phyloP scores from a whole-genome alignment of 2,329 filamentous ascomycete genomes.

The Epicoccum sorghinum region DNA sequence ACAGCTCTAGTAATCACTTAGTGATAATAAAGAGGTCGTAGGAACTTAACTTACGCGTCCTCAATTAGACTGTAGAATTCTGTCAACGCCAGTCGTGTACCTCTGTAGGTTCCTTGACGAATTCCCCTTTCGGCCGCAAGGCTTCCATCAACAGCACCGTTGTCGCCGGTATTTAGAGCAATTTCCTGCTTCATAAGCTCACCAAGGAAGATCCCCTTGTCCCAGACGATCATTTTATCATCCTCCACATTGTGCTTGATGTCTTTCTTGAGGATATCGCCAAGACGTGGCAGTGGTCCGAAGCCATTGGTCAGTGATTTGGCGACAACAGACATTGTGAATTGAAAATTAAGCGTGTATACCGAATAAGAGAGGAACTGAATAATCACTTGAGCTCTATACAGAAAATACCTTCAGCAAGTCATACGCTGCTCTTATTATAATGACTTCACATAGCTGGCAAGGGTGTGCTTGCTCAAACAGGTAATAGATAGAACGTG shows the following conservation, averaged over 20 bases:
- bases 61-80: constrained; percentile 14
- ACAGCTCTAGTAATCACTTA: neutral
- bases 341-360: neutral
- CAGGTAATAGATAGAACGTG: neutral
- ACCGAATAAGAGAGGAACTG: no score
- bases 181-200: constrained; percentile 15
- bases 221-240: constrained; percentile 12
- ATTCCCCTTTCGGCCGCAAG: constrained; percentile 1
- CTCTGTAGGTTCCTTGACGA: constrained; percentile 10
- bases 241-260: constrained; percentile 11
- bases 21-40: neutral
- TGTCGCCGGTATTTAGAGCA: neutral
- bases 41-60: constrained; percentile 1
- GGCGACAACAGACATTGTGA: constrained; percentile 7
- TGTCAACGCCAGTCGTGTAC: constrained; percentile 12
- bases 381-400: no score
- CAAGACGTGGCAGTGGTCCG: constrained; percentile 1
- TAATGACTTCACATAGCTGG: neutral
- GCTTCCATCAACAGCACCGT: neutral
- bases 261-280: neutral
- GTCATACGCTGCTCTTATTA: no score
- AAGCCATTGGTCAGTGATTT: neutral
- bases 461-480: neutral
- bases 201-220: constrained; percentile 13
- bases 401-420: no score